A percentile compares a stretch with the other conserved stretches of the same genome.
Conservation (phyloP, 1,139 yeast species). For the Candida frijolesensis region DNA sequence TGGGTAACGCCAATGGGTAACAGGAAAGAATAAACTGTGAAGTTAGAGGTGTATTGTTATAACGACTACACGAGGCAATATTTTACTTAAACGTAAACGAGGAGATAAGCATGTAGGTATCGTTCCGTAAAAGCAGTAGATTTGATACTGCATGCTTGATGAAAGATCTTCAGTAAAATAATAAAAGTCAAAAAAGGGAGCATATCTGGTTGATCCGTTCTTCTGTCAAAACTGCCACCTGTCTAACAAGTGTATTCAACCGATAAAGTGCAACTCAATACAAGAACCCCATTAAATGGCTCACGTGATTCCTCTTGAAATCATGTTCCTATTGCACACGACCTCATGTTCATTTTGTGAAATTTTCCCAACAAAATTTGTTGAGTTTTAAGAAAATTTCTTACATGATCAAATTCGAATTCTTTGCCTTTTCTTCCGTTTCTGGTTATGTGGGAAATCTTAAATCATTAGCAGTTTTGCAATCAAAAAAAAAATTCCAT, state of each 20-base stretch:
- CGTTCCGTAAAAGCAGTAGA: no score
- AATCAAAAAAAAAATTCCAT: not conserved
- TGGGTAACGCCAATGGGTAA: not conserved
- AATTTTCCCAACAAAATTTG: conserved; percentile 1
- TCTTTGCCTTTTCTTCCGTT: not conserved
- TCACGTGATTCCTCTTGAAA: not conserved
- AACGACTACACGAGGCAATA: no score
- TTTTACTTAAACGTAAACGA: no score
- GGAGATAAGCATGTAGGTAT: no score
- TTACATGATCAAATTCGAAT: not conserved
- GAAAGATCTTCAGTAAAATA: no score
- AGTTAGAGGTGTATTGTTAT: no score
- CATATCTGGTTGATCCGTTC: no score
- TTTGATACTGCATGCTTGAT: no score
- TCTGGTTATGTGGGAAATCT: not conserved
- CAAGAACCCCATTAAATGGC: not conserved
- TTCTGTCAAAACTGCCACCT: no score
- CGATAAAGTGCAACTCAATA: no score
- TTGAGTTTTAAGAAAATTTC: conserved; percentile 1
- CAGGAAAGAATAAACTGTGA: not conserved
- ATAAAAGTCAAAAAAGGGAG: no score
- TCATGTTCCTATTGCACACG: not conserved
- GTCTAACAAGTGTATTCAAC: no score
- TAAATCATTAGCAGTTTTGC: conserved; percentile 1
- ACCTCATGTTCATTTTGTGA: not conserved